Conservation (phyloP, 2,329 filamentous ascomycete species). For the Apiospora phragmitis region DNA sequence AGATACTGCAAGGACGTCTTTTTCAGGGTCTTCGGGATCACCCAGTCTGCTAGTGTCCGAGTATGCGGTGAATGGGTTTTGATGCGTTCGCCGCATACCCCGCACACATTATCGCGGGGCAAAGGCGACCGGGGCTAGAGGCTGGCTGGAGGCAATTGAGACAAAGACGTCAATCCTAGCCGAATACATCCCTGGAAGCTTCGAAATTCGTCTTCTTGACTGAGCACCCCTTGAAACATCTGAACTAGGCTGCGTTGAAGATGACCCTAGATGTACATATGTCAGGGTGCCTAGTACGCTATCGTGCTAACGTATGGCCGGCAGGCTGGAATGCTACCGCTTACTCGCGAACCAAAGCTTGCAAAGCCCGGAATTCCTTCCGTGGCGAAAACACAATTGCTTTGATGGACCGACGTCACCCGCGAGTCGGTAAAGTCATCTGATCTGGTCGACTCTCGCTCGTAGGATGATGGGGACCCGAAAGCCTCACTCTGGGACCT, state of each 20-base stretch:
- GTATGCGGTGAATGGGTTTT: constrained; percentile 1
- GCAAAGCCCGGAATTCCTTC: neutral
- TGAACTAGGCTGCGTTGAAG: neutral
- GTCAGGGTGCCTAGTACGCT: neutral
- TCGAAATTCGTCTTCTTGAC: neutral
- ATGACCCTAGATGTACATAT: neutral
- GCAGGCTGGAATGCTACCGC: neutral
- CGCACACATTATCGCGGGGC: constrained; percentile 6
- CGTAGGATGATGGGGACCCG: neutral
- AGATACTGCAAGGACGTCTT: neutral
- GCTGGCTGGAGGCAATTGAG: neutral
- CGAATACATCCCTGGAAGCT: neutral
- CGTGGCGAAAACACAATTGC: neutral
- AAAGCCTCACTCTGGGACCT: neutral
- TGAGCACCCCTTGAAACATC: neutral
- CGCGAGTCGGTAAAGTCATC: neutral
- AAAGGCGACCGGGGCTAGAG: neutral
- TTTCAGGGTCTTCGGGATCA: neutral
- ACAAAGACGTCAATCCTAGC: neutral
- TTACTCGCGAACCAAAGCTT: neutral
- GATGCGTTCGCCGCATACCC: neutral
- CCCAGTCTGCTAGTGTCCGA: neutral
- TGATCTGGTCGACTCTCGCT: neutral
- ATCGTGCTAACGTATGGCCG: neutral
- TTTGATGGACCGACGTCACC: neutral